Base-by-base conservation (phyloP, 2,329 filamentous ascomycete genomes). In the Calycina herbarum region DNA sequence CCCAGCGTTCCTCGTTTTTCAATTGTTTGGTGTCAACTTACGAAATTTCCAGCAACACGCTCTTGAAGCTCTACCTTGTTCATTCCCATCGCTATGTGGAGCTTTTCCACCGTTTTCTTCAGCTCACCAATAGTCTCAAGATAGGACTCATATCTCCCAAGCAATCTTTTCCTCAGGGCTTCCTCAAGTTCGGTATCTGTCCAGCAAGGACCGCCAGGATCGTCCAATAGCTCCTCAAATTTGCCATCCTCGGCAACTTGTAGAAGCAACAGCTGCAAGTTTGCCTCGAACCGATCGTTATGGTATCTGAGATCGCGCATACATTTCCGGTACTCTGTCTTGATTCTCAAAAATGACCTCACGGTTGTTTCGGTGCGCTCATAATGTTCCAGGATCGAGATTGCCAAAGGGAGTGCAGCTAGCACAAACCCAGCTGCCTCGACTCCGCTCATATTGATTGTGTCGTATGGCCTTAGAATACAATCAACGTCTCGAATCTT, bases 301-400 rank as follows among this genome's bases (percentile, higher is more conserved):
- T 67, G 62, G 33, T 58, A 68, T 4, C 65, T 70, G 45, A 70
- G 45, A 33, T 68, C 59, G 11, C 54, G 35, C 59, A 65, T 66
- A 35, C 68, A 68, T 59, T 68, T 70, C 4, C 35, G 63, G 27
- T 66, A 70, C 29, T 68, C 66, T 5, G 31, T 33, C 33, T 66
- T 67, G 57, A 68, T 48, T 29, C 66, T 67, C 68, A 67, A 70
- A 67, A 66, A 71, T 13, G 59, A 63, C 54, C 56, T 57, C 15
- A 71, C 59, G 5, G 60, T 24, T 45, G 68, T 66, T 10, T 61
- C 63, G 1, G 51, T 66, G 17, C 67, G 45, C 13, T 61, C 60
- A 62, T 68, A 71, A 35, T 71, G 66, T n/a, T 70, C 67, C 3
- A 66, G 56, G 1, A 64, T 59, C 1, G 68, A 69, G 3, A 70